Conservation (phyloP, 1,284 basidiomycete species). For the Leccinum pallidistipes region DNA sequence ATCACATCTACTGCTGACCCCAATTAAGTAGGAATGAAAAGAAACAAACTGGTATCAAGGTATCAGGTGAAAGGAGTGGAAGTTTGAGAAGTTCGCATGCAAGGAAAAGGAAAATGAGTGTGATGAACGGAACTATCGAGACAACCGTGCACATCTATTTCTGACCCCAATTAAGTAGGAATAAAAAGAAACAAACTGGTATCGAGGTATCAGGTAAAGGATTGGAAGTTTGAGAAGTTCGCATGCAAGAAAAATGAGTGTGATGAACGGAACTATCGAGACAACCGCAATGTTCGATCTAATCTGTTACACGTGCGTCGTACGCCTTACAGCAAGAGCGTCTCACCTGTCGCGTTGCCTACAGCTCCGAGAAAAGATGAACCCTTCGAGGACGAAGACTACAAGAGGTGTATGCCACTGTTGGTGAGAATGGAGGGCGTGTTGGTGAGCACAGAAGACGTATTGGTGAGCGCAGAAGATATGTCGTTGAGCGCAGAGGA, state of each 20-base stretch:
- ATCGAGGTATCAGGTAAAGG: slow-evolving; percentile 7
- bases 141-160: too few species aligned
- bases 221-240: not conserved
- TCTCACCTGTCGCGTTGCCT: slow-evolving; percentile 9
- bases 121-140: not conserved
- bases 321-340: not conserved
- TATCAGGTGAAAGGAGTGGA: not conserved
- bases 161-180: not conserved
- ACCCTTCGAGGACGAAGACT: not conserved
- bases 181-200: slow-evolving; percentile 4
- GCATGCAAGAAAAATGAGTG: slow-evolving; percentile 1
- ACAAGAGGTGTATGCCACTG: not conserved
- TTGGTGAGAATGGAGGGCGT: not conserved
- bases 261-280: not conserved
- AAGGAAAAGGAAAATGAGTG: not conserved
- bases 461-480: not conserved
- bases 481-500: not conserved
- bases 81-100: not conserved
- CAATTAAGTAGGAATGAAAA: not conserved
- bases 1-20: not conserved
- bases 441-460: not conserved
- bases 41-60: slow-evolving; percentile 8
- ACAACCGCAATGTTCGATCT: not conserved
- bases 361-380: not conserved
- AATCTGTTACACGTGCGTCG: not conserved